phyloP scores from a whole-genome alignment of 2,329 filamentous ascomycete genomes.

The Ciborinia camelliae region DNA sequence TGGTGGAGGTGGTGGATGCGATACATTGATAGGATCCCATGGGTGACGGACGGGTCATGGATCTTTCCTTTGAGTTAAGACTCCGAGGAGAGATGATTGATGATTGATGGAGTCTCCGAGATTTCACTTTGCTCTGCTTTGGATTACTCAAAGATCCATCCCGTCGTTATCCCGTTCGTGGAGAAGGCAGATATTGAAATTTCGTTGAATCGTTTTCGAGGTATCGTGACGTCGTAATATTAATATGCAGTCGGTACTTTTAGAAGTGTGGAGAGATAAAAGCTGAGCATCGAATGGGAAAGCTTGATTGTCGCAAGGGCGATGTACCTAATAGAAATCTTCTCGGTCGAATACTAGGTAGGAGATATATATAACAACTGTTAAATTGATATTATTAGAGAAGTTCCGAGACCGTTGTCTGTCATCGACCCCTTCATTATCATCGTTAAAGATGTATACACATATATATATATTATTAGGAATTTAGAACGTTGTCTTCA shows the following conservation, averaged over 20 bases:
- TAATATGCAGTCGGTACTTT: background rate
- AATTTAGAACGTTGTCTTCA: background rate
- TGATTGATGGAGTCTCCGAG: background rate
- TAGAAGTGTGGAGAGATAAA: background rate
- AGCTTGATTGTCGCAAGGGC: background rate
- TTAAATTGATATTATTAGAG: background rate
- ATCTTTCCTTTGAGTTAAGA: background rate
- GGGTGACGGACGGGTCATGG: too few species aligned
- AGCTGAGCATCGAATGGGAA: background rate
- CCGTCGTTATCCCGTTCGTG: background rate
- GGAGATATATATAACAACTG: background rate
- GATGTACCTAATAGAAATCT: too few species aligned
- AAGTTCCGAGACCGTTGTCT: background rate
- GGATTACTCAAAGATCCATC: background rate
- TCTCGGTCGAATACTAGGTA: background rate
- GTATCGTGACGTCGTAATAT: constrained; percentile 15
- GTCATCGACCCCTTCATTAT: constrained; percentile 12
- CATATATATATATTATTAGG: too few species aligned
- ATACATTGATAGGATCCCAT: background rate
- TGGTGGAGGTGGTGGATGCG: constrained; percentile 1
- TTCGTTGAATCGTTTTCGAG: background rate
- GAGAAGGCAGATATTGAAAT: background rate
- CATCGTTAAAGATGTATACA: background rate
- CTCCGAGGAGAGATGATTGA: background rate
- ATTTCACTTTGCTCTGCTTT: background rate